Percentiles rank a stretch among this genome's conserved stretches.
These are phyloP conservation scores for Panellus pusillus DNA, from an alignment of 768 basidiomycete genomes.

Conservation along the genomic window DNA sequence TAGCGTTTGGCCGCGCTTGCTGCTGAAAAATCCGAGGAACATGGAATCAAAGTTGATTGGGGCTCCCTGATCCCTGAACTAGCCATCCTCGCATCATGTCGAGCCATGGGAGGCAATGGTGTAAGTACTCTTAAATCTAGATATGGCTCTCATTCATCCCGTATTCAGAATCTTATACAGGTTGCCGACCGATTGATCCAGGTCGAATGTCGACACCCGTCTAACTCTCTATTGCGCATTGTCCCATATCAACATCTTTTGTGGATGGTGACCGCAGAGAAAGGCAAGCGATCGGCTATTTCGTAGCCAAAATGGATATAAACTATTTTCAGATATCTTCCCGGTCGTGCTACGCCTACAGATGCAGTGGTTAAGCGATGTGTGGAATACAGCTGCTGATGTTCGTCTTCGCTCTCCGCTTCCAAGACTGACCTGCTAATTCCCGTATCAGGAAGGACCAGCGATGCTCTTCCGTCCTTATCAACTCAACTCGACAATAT, in stretches of 20 bases:
- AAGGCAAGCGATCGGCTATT: slow-evolving; percentile 35
- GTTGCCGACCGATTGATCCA: slow-evolving; percentile 39
- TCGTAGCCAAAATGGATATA: not conserved
- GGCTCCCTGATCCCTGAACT: slow-evolving; percentile 34
- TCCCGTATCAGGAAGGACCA: slow-evolving; percentile 30
- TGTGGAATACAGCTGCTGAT: slow-evolving; percentile 41
- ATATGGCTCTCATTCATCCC: not conserved
- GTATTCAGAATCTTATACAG: slow-evolving; percentile 17
- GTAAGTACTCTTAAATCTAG: not conserved
- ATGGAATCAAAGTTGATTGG: slow-evolving; percentile 9
- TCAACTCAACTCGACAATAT: slow-evolving; percentile 37
- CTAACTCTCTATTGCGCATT: slow-evolving; percentile 43
- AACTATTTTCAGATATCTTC: slow-evolving; percentile 28
- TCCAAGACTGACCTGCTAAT: not conserved
- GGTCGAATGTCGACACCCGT: slow-evolving; percentile 34
- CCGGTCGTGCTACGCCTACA: slow-evolving; percentile 35
- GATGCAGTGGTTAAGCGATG: slow-evolving; percentile 49
- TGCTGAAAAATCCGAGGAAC: not conserved
- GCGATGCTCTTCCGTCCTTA: slow-evolving; percentile 45
- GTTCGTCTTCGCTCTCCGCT: slow-evolving; percentile 22
- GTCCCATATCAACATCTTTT: slow-evolving; percentile 56
- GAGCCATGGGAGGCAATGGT: not conserved
- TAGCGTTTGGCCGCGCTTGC: slow-evolving; percentile 6
- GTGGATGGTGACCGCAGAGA: slow-evolving; percentile 45
- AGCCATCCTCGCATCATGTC: slow-evolving; percentile 30